A percentile compares a stretch with the other conserved stretches of the same genome.
Evolutionary conservation across 164 flowering plant genomes (phyloP).

Genomic region (Stephania japonica): DNA sequence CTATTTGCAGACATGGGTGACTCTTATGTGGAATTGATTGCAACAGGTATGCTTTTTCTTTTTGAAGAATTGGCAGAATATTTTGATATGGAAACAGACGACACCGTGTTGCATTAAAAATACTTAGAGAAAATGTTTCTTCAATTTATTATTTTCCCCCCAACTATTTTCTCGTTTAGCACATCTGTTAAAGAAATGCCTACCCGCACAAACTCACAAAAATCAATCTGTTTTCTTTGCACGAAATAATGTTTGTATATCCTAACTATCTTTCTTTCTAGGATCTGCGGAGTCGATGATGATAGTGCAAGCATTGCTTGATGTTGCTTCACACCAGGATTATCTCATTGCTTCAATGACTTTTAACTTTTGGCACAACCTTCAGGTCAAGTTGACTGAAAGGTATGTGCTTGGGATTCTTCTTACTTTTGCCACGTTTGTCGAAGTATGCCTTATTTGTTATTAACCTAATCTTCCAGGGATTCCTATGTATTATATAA

Average conservation of each 20-base stretch:
- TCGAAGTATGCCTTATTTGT: constrained; percentile 7
- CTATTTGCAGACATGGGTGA: constrained; percentile 98
- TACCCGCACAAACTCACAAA: neutral
- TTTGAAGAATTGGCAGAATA: constrained; percentile 1
- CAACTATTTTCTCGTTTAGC: constrained; percentile 3
- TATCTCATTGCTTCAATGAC: constrained; percentile 97
- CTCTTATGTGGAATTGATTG: constrained; percentile 93
- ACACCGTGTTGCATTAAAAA: neutral
- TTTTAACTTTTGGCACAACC: constrained; percentile 95
- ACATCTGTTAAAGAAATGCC: neutral
- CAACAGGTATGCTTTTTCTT: constrained; percentile 52
- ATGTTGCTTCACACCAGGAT: constrained; percentile 91
- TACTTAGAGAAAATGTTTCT: neutral
- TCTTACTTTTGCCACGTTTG: constrained; percentile 5
- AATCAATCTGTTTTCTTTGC: neutral
- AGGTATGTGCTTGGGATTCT: constrained; percentile 37
- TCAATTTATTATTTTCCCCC: neutral
- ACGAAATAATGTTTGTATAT: constrained; percentile 1
- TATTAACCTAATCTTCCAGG: constrained; percentile 35
- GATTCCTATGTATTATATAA: constrained; percentile 55
- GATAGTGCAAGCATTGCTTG: constrained; percentile 81
- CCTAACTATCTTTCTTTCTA: constrained; percentile 21
- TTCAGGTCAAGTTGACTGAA: constrained; percentile 77
- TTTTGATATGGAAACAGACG: neutral
- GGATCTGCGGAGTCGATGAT: constrained; percentile 80